phyloP scores from a whole-genome alignment of 2,329 filamentous ascomycete species.

The Chaetomiaceae sp. region DNA sequence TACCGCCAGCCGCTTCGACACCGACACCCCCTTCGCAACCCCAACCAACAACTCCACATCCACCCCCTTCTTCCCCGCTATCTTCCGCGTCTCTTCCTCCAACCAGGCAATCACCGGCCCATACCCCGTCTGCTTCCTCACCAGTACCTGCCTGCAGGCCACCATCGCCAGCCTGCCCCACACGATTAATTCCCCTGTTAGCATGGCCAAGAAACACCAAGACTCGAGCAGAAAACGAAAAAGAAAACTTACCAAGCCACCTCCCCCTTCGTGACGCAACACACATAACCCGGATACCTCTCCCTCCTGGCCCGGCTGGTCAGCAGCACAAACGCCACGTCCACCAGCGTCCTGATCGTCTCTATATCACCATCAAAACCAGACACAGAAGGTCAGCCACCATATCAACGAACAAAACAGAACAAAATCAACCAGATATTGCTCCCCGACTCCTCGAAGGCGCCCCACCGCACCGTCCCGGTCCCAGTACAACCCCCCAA shows the following conservation, averaged over 20 bases:
- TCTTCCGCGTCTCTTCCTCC: constrained; percentile 39
- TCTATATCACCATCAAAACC: constrained; percentile 34
- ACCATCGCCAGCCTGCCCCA: constrained; percentile 60
- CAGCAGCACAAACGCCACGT: constrained; percentile 60
- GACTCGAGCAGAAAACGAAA: neutral
- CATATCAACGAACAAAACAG: too few species aligned
- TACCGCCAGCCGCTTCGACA: neutral
- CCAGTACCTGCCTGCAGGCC: constrained; percentile 66
- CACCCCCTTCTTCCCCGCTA: constrained; percentile 26
- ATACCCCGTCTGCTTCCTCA: constrained; percentile 67
- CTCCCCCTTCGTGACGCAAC: constrained; percentile 56
- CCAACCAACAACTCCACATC: constrained; percentile 15
- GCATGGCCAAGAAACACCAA: too few species aligned
- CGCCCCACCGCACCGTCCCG: too few species aligned
- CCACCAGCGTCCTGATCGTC: constrained; percentile 61
- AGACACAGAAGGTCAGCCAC: neutral
- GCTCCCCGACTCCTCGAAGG: too few species aligned
- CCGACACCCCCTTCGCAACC: constrained; percentile 8
- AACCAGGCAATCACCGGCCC: constrained; percentile 64
- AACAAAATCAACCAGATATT: too few species aligned
- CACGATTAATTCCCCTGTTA: too few species aligned
- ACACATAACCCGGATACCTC: constrained; percentile 49
- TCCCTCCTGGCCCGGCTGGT: constrained; percentile 47
- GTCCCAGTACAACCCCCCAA: too few species aligned
- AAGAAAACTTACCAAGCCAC: constrained; percentile 51